These are phyloP conservation scores for Gyrodon lividus DNA, from an alignment of 768 basidiomycete species.

Conservation along the genomic window DNA sequence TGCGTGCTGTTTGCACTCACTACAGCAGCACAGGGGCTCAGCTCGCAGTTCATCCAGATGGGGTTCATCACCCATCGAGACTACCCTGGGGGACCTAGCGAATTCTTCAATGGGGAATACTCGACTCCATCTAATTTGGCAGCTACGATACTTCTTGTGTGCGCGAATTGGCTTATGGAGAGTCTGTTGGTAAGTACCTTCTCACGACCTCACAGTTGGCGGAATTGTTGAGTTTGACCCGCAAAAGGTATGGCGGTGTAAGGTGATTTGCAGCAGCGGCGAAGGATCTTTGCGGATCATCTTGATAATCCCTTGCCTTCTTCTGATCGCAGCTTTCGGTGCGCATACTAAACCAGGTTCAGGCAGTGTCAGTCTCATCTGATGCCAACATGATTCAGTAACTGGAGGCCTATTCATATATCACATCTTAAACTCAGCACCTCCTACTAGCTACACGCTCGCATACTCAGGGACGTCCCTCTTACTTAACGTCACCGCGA, in stretches of 20 bases:
- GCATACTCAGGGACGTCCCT: conserved; percentile 27
- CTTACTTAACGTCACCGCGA: conserved; percentile 28
- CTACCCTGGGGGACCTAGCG: conserved; percentile 30
- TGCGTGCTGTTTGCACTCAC: conserved; percentile 12
- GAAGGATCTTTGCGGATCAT: conserved; percentile 32
- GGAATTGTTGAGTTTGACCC: neutral
- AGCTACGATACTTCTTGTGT: neutral
- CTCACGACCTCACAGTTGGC: neutral
- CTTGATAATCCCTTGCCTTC: conserved; percentile 35
- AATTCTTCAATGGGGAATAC: conserved; percentile 15
- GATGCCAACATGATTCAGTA: neutral
- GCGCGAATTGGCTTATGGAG: conserved; percentile 11
- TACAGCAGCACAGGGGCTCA: conserved; percentile 6
- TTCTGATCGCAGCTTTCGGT: conserved; percentile 44
- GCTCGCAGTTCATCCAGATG: conserved; percentile 20
- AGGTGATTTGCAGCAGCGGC: conserved; percentile 44
- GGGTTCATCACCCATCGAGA: conserved; percentile 27
- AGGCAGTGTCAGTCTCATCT: neutral
- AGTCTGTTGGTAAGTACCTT: conserved; percentile 1
- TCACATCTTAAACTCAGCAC: neutral
- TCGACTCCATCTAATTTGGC: neutral
- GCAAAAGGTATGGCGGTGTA: conserved; percentile 45
- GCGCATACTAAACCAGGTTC: conserved; percentile 9
- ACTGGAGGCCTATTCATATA: conserved; percentile 28
- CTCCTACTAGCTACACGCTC: conserved; percentile 11